Evolutionary conservation across 106 monocot genomes (phyloP).

Genomic region (Dioscorea dumetorum): DNA sequence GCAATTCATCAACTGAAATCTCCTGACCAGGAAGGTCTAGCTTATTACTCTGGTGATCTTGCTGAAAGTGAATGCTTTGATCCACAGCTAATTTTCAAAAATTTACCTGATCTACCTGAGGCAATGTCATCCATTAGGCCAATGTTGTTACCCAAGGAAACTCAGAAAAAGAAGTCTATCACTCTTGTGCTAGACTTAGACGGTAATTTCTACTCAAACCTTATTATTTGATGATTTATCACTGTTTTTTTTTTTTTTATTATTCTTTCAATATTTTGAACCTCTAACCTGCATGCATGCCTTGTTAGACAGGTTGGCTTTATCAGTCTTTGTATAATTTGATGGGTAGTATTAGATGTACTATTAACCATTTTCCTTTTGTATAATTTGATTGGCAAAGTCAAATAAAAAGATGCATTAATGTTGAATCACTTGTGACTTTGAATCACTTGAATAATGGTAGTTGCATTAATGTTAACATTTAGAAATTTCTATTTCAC

Average conservation of each 20-base stretch:
- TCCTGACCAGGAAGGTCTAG: constrained; percentile 28
- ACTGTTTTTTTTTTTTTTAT: too few relatives aligned
- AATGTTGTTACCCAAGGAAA: constrained; percentile 21
- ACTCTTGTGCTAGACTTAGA: constrained; percentile 93
- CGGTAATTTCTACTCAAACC: constrained; percentile 33
- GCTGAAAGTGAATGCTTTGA: constrained; percentile 34
- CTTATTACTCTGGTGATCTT: constrained; percentile 12
- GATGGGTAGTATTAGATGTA: background rate
- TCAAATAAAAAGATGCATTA: too few relatives aligned
- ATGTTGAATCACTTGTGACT: too few relatives aligned
- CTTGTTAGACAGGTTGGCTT: too few relatives aligned
- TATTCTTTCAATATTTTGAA: too few relatives aligned
- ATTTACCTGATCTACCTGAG: constrained; percentile 45
- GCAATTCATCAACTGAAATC: constrained; percentile 41
- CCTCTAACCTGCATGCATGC: too few relatives aligned
- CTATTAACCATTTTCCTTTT: background rate
- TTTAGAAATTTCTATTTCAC: background rate
- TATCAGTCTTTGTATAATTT: background rate
- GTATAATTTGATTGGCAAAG: too few relatives aligned
- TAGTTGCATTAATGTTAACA: background rate
- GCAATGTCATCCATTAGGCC: constrained; percentile 29
- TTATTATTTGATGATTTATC: too few relatives aligned
- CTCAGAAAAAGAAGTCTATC: constrained; percentile 30
- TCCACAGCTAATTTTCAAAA: constrained; percentile 41
- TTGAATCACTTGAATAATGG: background rate